Evolutionary conservation across 257 asterid species (phyloP).

Genomic region (Rehmannia glutinosa): DNA sequence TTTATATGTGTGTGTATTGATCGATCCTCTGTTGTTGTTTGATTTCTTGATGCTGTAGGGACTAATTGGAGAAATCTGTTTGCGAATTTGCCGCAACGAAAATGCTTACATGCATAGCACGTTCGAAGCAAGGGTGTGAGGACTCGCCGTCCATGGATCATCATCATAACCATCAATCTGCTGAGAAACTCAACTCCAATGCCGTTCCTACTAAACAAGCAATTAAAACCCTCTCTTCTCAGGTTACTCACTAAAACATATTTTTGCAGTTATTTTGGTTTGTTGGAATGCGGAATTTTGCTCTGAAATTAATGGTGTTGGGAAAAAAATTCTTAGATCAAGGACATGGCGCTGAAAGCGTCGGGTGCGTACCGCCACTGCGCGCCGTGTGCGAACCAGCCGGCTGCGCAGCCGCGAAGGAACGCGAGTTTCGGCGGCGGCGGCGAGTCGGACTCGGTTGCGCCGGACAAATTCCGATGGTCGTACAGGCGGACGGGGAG

Average conservation of each 20-base stretch:
- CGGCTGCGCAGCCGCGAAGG: conserved; percentile 27
- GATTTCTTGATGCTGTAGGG: background rate
- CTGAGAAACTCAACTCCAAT: conserved; percentile 28
- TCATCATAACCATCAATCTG: conserved; percentile 20
- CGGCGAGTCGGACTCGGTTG: conserved; percentile 46
- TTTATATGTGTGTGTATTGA: no score
- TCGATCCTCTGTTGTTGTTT: background rate
- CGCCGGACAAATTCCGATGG: conserved; percentile 75
- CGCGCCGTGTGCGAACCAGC: conserved; percentile 61
- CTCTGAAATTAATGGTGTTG: background rate
- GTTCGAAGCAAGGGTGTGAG: conserved; percentile 61
- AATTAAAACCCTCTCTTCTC: conserved; percentile 62
- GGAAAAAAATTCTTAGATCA: conserved; percentile 41
- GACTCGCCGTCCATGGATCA: conserved; percentile 41
- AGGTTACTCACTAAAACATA: conserved; percentile 36
- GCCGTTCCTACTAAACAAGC: conserved; percentile 52
- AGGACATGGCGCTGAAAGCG: conserved; percentile 96
- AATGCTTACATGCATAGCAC: conserved; percentile 97
- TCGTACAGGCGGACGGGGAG: conserved; percentile 85
- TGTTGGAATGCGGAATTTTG: background rate
- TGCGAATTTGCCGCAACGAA: conserved; percentile 11
- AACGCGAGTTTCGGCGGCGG: conserved; percentile 33
- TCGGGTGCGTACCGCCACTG: conserved; percentile 92
- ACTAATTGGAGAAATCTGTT: background rate
- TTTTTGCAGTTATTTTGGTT: background rate